Evolutionary conservation across 805 yeast genomes (phyloP).

Genomic region (Pichia nakasei): DNA sequence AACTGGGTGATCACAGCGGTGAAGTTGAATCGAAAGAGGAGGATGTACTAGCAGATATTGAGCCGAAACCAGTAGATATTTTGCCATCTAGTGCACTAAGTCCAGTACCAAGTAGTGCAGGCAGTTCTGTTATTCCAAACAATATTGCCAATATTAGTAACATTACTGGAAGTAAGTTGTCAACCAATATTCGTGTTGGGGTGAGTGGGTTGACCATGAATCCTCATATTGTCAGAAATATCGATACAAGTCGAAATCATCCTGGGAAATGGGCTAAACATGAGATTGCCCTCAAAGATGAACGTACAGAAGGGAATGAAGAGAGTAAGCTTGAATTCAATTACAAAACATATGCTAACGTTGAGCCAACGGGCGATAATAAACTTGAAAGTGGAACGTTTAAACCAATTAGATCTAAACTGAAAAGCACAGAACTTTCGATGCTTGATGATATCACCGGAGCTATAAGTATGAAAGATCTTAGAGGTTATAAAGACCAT

Average conservation of each 20-base stretch:
- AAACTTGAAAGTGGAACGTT: background rate
- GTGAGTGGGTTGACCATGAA: conserved; percentile 22
- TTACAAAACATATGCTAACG: conserved; percentile 1
- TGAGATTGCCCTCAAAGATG: too few species aligned
- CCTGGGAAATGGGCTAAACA: conserved; percentile 7
- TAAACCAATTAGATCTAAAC: background rate
- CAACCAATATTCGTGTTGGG: conserved; percentile 11
- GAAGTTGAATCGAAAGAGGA: background rate
- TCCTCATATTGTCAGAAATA: conserved; percentile 17
- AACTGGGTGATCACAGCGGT: conserved; percentile 1
- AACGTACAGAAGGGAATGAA: too few species aligned
- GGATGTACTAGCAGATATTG: background rate
- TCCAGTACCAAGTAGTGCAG: background rate
- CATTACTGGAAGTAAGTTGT: background rate
- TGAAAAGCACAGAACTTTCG: background rate
- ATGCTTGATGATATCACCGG: conserved; percentile 12
- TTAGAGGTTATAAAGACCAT: conserved; percentile 7
- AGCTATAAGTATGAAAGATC: conserved; percentile 7
- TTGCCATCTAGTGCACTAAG: background rate
- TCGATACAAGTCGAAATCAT: conserved; percentile 16
- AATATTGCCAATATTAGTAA: background rate
- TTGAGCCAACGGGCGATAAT: background rate
- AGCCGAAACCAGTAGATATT: background rate
- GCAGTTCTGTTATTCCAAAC: background rate
- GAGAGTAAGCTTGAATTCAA: too few species aligned